A percentile compares a stretch with the other conserved stretches of the same genome.
These are phyloP conservation scores for Botrytis pseudocinerea DNA, from an alignment of 2,329 filamentous ascomycete species.

Conservation along the genomic window DNA sequence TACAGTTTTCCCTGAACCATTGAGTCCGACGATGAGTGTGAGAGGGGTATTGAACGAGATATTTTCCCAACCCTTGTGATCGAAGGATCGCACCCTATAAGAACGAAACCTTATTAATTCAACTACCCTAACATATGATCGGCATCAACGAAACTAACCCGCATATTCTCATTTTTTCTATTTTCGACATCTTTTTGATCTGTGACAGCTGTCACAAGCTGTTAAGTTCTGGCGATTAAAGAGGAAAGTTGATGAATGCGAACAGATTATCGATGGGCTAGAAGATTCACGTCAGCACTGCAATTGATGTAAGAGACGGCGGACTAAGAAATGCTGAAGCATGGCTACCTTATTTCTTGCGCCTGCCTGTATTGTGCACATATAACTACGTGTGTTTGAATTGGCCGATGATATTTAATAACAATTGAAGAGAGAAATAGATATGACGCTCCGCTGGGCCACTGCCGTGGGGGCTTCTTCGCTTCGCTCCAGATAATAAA, in stretches of 20 bases:
- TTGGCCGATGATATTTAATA: not conserved
- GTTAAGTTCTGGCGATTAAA: not conserved
- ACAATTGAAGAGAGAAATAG: not conserved
- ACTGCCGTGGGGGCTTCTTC: constrained; percentile 1
- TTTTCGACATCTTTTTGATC: constrained; percentile 63
- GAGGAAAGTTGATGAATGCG: not conserved
- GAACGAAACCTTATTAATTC: not conserved
- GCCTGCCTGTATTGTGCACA: not conserved
- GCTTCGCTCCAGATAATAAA: not conserved
- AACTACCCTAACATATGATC: not conserved
- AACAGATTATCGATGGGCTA: not conserved
- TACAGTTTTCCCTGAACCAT: constrained; percentile 93
- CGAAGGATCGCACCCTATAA: constrained; percentile 78
- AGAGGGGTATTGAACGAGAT: constrained; percentile 89
- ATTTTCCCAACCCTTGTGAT: constrained; percentile 69
- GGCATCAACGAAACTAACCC: constrained; percentile 51
- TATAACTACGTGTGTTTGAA: not conserved
- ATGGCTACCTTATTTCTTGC: not conserved
- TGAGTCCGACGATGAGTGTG: constrained; percentile 94
- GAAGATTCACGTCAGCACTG: not conserved
- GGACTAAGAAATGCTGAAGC: not conserved
- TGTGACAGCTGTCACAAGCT: not conserved
- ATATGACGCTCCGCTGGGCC: constrained; percentile 5
- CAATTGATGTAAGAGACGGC: rapidly evolving
- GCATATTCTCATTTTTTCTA: constrained; percentile 85